Base-by-base conservation (phyloP, 2,329 filamentous ascomycete species). In the Dryadomyces quercivorus region DNA sequence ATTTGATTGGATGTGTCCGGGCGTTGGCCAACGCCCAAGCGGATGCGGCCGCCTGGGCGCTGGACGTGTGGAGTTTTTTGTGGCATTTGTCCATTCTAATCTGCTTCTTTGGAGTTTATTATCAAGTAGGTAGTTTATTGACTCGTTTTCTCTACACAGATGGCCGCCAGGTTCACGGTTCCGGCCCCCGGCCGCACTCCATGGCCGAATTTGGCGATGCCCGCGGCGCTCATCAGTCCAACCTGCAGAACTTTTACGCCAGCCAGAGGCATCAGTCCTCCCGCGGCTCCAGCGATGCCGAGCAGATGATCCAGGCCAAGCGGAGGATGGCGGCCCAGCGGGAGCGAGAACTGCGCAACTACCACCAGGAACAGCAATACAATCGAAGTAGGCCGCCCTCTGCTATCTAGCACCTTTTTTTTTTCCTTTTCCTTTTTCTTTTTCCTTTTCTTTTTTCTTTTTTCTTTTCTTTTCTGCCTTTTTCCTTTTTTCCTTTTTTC, bases 281-380 rank as follows among this genome's bases (percentile, higher is more conserved):
- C 77, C 74, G 89, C 79, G 73, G 91, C 80, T 81, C 81, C 66
- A 84, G 80, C 77, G 93, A 97, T 76, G 88, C 90, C 71, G 93
- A 97, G 75, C 91, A 96, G 75, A 89, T 96, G 83, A 88, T 95
- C 80, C 93, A 97, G 82, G 91, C 90, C 66, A 97, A 97, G 81
- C 89, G 93, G 76, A 87, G 92, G 78, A 94, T 97, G 88, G 93
- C 93, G 67, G 93, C 93, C 70, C 93, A 97, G 76, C 88, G 93
- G 73, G 93, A 98, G 79, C 88, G 92, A 73, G 93, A 98, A 77
- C 85, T 98, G 72, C 89, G 93, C 73, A 98, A 97, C 75, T 95
- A 97, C 75, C 93, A 98, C 76, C 94, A 96, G 75, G 93, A 98
- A 82, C 93, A 98, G 82, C 93, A 98, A 83, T 97, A 95, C 76